Evolutionary conservation across 2,329 filamentous ascomycete genomes (phyloP), one percentile per base, ranked within the genome.

Genomic region (Amphichorda felina): DNA sequence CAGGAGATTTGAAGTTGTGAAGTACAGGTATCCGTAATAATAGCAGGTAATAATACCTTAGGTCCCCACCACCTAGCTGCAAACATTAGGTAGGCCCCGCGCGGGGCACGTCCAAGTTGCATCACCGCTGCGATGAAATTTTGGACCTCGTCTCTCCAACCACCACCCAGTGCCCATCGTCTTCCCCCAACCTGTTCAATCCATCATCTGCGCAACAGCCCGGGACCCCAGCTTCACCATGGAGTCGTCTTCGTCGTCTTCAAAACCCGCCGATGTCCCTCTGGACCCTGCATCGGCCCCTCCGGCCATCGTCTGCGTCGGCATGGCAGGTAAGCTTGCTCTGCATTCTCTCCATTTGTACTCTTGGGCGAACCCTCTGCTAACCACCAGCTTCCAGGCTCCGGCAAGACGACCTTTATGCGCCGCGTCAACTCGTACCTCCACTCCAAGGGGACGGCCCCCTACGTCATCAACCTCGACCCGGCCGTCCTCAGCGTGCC

Each of bases 401-500:
- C 87, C 13, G 91, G 91, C 51, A 98, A 98, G 68, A 98, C 91
- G n/a, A 98, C 93, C 0, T 98, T 98, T 55, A 96, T 98, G 89
- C 89, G 96, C 56, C 79, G 91, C 50, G 91, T 98, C 51, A 95
- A 95, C 57, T 82, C 89, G 1, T 74, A 98, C 55, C 78, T 98
- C 4, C 89, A 96, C 54, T 72, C 72, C 5, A 73, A 88, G 50
- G 75, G 80, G 39, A 73, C 79, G 14, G 79, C 86, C 2, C 91
- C 93, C 4, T 98, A 98, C 57, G 87, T 96, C 40, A 78, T 98
- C 54, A 98, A 98, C 59, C 81, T 98, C 42, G 91, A 98, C 54
- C 91, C 91, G 2, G 91, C 93, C 28, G 91, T 98, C 8, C 74
- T 88, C 51, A 85, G 81, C 46, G 83, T 95, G 6, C 91, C 93